phyloP scores from a whole-genome alignment of 2,329 filamentous ascomycete species.

The Trichoderma aggressivum region DNA sequence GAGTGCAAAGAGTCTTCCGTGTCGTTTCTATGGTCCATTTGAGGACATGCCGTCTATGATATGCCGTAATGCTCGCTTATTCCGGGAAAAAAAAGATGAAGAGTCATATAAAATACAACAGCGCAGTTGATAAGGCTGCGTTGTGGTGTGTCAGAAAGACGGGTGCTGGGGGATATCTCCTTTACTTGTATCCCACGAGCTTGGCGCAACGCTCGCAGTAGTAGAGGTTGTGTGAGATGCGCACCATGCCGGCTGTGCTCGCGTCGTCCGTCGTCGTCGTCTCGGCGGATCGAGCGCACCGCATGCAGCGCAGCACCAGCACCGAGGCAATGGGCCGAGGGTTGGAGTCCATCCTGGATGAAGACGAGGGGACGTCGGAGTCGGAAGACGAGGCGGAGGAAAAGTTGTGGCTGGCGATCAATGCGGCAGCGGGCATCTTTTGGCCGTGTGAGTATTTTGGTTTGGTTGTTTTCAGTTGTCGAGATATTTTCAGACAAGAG shows the following conservation, averaged over 20 bases:
- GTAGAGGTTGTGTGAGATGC: conserved; percentile 63
- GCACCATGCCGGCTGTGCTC: conserved; percentile 58
- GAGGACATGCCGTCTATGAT: not conserved
- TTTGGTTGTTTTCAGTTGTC: not conserved
- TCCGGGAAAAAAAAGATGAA: not conserved
- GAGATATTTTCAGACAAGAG: not conserved
- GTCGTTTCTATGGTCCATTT: not conserved
- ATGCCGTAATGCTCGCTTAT: not conserved
- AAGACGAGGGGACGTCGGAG: conserved; percentile 41
- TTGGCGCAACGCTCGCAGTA: conserved; percentile 63
- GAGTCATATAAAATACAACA: not conserved
- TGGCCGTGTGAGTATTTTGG: not conserved
- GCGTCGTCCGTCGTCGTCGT: conserved; percentile 59
- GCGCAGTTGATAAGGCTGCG: not conserved
- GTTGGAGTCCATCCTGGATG: conserved; percentile 50
- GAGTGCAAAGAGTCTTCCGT: not conserved
- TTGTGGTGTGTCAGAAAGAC: not conserved
- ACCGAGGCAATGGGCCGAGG: conserved; percentile 49
- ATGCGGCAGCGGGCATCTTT: conserved; percentile 16
- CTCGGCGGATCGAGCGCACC: conserved; percentile 59
- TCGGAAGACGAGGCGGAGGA: conserved; percentile 37
- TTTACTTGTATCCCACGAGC: conserved; percentile 60
- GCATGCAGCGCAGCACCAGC: conserved; percentile 60
- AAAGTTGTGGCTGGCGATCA: conserved; percentile 22
- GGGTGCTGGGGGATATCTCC: accelerated